Percentiles rank a stretch among this genome's conserved stretches.
Conservation (phyloP, 2,329 filamentous ascomycete genomes). For the Tothia fuscella region DNA sequence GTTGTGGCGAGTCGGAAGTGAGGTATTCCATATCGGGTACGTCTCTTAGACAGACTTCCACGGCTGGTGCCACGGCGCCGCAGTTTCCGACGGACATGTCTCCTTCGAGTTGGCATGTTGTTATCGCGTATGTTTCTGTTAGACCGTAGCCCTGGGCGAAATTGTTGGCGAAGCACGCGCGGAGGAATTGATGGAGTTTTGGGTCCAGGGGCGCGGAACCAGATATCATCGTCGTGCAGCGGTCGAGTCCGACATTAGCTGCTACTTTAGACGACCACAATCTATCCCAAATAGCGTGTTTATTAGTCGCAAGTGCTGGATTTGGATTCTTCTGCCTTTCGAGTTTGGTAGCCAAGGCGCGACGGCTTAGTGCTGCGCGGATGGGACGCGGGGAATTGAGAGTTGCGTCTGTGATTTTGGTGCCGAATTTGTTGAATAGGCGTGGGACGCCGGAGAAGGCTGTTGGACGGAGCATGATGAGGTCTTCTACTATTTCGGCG, state of each 20-base stretch:
- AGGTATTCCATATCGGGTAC: constrained; percentile 92
- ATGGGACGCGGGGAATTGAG: constrained; percentile 54
- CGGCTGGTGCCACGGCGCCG: constrained; percentile 54
- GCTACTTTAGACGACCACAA: constrained; percentile 86
- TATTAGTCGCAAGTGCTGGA: constrained; percentile 63
- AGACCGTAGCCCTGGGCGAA: constrained; percentile 86
- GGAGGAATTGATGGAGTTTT: constrained; percentile 75
- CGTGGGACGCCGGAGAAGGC: constrained; percentile 81
- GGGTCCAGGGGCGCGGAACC: constrained; percentile 88
- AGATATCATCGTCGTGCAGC: constrained; percentile 61
- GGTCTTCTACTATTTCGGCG: constrained; percentile 71
- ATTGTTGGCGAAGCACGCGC: constrained; percentile 65
- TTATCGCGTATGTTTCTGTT: constrained; percentile 82
- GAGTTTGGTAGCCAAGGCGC: constrained; percentile 68
- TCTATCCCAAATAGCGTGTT: constrained; percentile 66
- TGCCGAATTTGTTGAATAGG: constrained; percentile 81
- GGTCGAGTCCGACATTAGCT: constrained; percentile 70
- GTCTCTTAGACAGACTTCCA: constrained; percentile 71
- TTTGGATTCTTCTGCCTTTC: constrained; percentile 60
- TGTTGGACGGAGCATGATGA: constrained; percentile 77
- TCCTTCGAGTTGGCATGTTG: constrained; percentile 52
- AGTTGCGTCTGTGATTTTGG: constrained; percentile 67
- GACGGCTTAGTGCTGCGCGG: constrained; percentile 68
- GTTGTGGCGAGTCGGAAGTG: constrained; percentile 74
- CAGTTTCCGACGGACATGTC: constrained; percentile 75